These are phyloP conservation scores for Spongispora temasekensis DNA, from an alignment of 1,284 basidiomycete species.

Conservation along the genomic window DNA sequence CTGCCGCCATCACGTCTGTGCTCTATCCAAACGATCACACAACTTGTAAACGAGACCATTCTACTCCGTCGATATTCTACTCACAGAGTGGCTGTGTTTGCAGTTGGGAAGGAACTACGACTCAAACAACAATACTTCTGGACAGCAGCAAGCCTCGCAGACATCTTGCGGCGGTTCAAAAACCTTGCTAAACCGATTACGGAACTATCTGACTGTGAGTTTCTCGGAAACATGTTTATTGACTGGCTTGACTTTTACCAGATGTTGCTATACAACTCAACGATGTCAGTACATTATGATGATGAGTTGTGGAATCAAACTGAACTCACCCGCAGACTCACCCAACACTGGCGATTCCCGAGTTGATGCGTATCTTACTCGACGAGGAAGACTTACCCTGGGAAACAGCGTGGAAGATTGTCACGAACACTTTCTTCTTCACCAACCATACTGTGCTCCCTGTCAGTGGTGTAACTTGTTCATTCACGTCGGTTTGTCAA, in stretches of 20 bases:
- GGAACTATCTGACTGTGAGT: slow-evolving; percentile 79
- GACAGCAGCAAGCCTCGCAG: slow-evolving; percentile 83
- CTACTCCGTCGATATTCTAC: neutral
- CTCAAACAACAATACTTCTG: slow-evolving; percentile 96
- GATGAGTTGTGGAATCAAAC: too few relatives aligned
- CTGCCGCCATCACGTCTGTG: slow-evolving; percentile 88
- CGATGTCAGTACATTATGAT: slow-evolving; percentile 51
- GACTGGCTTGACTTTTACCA: slow-evolving; percentile 29
- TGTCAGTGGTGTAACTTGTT: slow-evolving; percentile 39
- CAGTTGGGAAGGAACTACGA: slow-evolving; percentile 87
- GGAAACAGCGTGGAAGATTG: slow-evolving; percentile 83
- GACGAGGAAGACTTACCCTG: slow-evolving; percentile 90
- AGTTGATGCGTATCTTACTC: slow-evolving; percentile 86
- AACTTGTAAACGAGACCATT: slow-evolving; percentile 44
- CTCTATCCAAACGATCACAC: slow-evolving; percentile 87
- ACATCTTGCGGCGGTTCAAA: slow-evolving; percentile 85
- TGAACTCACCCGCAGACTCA: too few relatives aligned
- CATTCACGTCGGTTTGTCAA: neutral
- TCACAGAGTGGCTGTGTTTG: slow-evolving; percentile 7
- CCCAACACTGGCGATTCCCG: slow-evolving; percentile 91
- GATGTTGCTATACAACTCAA: slow-evolving; percentile 90
- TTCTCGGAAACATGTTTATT: neutral
- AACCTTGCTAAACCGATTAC: slow-evolving; percentile 73
- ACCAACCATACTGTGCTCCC: slow-evolving; percentile 90
- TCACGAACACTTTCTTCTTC: slow-evolving; percentile 88